Evolutionary conservation across 208 protist species (phyloP).

Genomic region (Perkinsela sp.): DNA sequence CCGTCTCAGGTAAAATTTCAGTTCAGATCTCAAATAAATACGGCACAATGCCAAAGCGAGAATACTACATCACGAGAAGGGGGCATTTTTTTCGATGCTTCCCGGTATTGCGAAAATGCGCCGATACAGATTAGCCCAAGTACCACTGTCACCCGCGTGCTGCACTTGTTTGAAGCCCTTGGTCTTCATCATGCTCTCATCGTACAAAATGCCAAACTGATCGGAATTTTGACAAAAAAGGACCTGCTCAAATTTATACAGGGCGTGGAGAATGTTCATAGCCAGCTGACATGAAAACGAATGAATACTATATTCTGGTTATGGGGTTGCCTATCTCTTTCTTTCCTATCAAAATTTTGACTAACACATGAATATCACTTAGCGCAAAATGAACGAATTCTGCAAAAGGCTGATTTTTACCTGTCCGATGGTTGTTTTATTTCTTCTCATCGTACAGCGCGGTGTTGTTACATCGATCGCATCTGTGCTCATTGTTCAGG

Average conservation of each 20-base stretch:
- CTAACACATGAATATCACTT: neutral
- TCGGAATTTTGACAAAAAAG: conserved; percentile 35
- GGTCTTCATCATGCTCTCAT: conserved; percentile 30
- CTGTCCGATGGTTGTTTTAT: conserved; percentile 49
- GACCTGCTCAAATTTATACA: conserved; percentile 43
- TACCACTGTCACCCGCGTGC: conserved; percentile 22
- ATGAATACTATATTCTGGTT: too few relatives aligned
- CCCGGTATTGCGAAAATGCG: conserved; percentile 15
- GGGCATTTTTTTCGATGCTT: conserved; percentile 17
- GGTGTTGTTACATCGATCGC: conserved; percentile 30
- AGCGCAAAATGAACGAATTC: conserved; percentile 12
- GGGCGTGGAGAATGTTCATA: conserved; percentile 11
- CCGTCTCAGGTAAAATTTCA: conserved; percentile 7
- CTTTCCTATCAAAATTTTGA: too few relatives aligned
- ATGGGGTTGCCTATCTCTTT: too few relatives aligned
- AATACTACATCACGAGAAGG: conserved; percentile 8
- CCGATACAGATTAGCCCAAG: conserved; percentile 30
- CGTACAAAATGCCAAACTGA: conserved; percentile 20
- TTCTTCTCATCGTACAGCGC: conserved; percentile 30
- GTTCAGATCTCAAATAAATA: neutral
- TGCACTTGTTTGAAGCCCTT: conserved; percentile 38
- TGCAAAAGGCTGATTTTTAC: conserved; percentile 50
- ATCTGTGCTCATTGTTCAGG: conserved; percentile 23
- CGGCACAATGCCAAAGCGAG: conserved; percentile 10
- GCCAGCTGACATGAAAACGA: too few relatives aligned